Percentiles rank a stretch among this genome's conserved stretches.
phyloP scores from a whole-genome alignment of 345 rosid species.

The Schrenkiella parvula region DNA sequence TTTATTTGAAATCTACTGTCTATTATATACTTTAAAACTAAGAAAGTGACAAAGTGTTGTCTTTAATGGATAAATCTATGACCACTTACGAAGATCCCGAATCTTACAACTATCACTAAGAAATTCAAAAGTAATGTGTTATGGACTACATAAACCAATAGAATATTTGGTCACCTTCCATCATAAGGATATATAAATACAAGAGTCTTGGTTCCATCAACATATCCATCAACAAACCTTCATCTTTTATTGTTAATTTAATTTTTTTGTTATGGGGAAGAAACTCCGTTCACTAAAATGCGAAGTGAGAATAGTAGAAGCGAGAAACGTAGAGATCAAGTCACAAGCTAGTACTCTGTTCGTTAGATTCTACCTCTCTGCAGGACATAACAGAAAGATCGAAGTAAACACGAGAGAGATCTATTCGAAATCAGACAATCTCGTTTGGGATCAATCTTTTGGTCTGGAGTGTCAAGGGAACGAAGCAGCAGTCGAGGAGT shows the following conservation, averaged over 20 bases:
- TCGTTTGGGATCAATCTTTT: constrained; percentile 57
- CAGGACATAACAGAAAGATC: constrained; percentile 50
- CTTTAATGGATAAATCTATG: constrained; percentile 21
- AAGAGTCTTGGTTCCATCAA: constrained; percentile 10
- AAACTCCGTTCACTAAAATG: constrained; percentile 41
- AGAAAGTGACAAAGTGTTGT: constrained; percentile 15
- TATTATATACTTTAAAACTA: constrained; percentile 1
- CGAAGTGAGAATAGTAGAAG: constrained; percentile 56
- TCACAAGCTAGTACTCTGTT: constrained; percentile 42
- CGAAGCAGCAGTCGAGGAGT: constrained; percentile 39
- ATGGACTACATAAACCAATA: constrained; percentile 2
- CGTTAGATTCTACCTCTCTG: constrained; percentile 59
- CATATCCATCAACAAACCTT: constrained; percentile 22
- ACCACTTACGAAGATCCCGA: constrained; percentile 25
- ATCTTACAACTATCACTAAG: constrained; percentile 18
- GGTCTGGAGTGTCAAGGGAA: constrained; percentile 56
- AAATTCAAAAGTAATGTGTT: background rate
- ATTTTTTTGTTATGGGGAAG: background rate
- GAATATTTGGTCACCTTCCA: background rate
- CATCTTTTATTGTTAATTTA: background rate
- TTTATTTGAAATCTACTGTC: background rate
- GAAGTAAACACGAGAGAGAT: constrained; percentile 51
- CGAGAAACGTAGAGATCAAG: constrained; percentile 54
- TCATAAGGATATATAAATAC: constrained; percentile 18
- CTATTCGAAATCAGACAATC: constrained; percentile 31